Evolutionary conservation across 2,329 filamentous ascomycete species (phyloP).

Genomic region (Aspergillus texensis): DNA sequence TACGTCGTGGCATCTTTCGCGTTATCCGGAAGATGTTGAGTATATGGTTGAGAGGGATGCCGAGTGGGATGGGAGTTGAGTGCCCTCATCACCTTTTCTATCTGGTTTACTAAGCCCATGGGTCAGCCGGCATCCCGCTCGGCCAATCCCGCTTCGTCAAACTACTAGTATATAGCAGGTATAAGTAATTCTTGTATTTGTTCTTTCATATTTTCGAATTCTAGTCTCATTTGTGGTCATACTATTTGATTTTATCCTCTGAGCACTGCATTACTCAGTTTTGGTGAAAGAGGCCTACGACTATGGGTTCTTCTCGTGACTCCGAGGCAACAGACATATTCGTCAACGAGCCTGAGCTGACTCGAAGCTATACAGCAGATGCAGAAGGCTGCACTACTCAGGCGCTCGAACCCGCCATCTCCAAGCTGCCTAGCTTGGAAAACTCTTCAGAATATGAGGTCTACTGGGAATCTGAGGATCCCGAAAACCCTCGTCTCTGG

Average conservation of each 20-base stretch:
- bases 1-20: neutral
- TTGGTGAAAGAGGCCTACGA: neutral
- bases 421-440: neutral
- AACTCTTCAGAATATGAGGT: constrained; percentile 18
- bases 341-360: neutral
- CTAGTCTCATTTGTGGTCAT: no score
- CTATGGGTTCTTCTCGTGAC: neutral
- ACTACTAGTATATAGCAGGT: neutral
- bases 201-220: no score
- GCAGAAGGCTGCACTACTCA: neutral
- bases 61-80: neutral
- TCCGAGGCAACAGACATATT: neutral
- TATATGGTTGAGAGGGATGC: neutral
- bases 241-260: neutral
- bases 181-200: no score
- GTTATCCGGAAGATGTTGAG: neutral
- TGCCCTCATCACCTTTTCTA: neutral
- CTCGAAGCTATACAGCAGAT: constrained; percentile 7
- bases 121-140: neutral
- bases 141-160: neutral
- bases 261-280: neutral
- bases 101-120: neutral
- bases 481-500: constrained; percentile 21
- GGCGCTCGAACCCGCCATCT: neutral
- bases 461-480: constrained; percentile 15